Percentiles rank a stretch among this genome's conserved stretches.
phyloP scores from a whole-genome alignment of 108 stramenopile species.

The Chaetoceros tenuissimus region DNA sequence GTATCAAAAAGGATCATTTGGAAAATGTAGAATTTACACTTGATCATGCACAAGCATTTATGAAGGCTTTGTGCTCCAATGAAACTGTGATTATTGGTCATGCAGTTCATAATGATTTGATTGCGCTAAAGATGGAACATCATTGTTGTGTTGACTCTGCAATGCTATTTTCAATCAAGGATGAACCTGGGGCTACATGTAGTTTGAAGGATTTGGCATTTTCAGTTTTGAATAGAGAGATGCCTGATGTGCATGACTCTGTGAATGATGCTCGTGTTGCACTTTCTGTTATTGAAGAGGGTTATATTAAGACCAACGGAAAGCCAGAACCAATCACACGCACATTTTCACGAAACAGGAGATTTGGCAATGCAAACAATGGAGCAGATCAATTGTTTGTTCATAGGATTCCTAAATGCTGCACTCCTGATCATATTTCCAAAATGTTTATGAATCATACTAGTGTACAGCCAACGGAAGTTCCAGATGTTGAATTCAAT shows the following conservation, averaged over 20 bases:
- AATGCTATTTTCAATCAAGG: conserved; percentile 59
- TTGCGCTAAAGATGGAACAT: conserved; percentile 80
- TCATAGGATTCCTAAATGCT: conserved; percentile 64
- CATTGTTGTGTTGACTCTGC: conserved; percentile 79
- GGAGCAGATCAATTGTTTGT: conserved; percentile 48
- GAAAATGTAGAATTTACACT: conserved; percentile 81
- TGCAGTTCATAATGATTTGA: conserved; percentile 88
- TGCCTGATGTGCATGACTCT: conserved; percentile 82
- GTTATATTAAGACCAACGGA: conserved; percentile 35
- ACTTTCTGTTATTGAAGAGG: conserved; percentile 40
- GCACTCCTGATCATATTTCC: conserved; percentile 34
- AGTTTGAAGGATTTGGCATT: conserved; percentile 67
- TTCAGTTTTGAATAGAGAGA: conserved; percentile 47
- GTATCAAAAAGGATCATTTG: conserved; percentile 74
- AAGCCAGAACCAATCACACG: conserved; percentile 53
- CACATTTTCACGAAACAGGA: conserved; percentile 11
- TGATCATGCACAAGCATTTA: conserved; percentile 88
- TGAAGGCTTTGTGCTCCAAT: conserved; percentile 84
- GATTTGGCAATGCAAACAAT: conserved; percentile 1
- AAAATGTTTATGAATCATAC: conserved; percentile 71
- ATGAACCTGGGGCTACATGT: conserved; percentile 31
- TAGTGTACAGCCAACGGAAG: conserved; percentile 35
- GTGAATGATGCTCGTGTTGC: conserved; percentile 80
- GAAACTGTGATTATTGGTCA: conserved; percentile 92
- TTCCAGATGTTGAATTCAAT: conserved; percentile 49